Conservation (phyloP, 371 early-diverging fungal species). For the Nematocida major region DNA sequence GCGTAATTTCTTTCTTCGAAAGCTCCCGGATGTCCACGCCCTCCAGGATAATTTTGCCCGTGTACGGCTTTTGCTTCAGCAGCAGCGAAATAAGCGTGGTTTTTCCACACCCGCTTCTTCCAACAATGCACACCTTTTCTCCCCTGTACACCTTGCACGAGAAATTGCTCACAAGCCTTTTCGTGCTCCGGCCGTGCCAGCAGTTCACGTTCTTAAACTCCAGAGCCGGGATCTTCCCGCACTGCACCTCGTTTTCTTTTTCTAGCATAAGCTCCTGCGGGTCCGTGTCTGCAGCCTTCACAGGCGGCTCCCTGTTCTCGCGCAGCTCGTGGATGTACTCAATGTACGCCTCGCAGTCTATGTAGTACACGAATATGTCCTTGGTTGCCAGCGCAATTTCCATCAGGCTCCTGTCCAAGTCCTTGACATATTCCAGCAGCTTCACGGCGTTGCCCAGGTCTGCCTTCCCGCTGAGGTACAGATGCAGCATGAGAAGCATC, state of each 20-base stretch:
- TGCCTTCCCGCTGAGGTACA: background rate
- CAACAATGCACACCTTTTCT: constrained; percentile 73
- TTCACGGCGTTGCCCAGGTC: background rate
- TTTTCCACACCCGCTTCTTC: constrained; percentile 97
- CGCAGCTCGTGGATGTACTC: background rate
- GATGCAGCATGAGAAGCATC: constrained; percentile 3
- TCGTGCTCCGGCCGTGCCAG: constrained; percentile 29
- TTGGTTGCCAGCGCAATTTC: constrained; percentile 29
- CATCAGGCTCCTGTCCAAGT: constrained; percentile 13
- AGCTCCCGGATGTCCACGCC: constrained; percentile 68
- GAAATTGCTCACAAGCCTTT: constrained; percentile 71
- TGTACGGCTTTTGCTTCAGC: constrained; percentile 70
- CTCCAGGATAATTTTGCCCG: constrained; percentile 75
- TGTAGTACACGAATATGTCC: constrained; percentile 8
- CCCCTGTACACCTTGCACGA: constrained; percentile 68
- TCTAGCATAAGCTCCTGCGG: background rate
- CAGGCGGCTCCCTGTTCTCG: background rate
- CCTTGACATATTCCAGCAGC: background rate
- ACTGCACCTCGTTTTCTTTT: background rate
- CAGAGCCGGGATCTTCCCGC: background rate
- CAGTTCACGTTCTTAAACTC: constrained; percentile 30
- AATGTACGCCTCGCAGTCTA: constrained; percentile 38
- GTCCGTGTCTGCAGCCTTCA: too few relatives aligned
- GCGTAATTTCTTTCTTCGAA: constrained; percentile 67
- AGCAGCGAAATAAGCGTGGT: constrained; percentile 80